Evolutionary conservation across 257 asterid genomes (phyloP), one percentile per base, ranked within the genome.

Genomic region (Plantago major): DNA sequence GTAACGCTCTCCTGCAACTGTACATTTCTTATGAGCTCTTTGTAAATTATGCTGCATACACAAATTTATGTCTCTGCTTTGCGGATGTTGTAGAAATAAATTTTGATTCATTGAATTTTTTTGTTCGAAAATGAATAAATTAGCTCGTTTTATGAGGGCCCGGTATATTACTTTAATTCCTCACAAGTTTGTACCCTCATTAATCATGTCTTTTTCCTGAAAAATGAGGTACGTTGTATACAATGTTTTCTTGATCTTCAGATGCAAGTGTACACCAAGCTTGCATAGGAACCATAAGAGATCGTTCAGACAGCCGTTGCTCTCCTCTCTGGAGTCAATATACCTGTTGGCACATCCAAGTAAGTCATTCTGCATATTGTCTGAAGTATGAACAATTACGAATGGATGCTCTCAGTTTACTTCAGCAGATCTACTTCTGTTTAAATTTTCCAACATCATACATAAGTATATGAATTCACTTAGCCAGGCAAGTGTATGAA

Each of bases 11-110:
- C 76, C 78, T 77, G 46, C 82, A 82, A 84, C 50, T 89, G 97
- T 89, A 89, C 72, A 89, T 84, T 81, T 77, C 54, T 58, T 70
- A 49, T 75, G 87, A 75, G 83, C 77, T 71, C 75, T 81, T 68
- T 71, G 83, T 81, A 79, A 74, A 78, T 65, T 71, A 26, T 62
- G 60, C 71, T 72, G 58, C 60, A 77, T 61, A 65, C 42, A 46
- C 55, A 62, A 37, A 2, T 64, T 59, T 33, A 12, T 40, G 59
- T 50, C 58, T 38, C 56, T 38, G 53, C 11, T 49, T 66, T 60
- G 51, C 11, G 19, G 9, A 16, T 26, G 18, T 22, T 58, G 43
- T 18, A 62, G 43, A 61, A 42, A 66, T 66, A 50, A 57, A 49
- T 59, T 38, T 52, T 6, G 9, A 52, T 52, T 11, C 7, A 22